Evolutionary conservation across 2,329 filamentous ascomycete species (phyloP).

Genomic region (Aspergillus udagawae): DNA sequence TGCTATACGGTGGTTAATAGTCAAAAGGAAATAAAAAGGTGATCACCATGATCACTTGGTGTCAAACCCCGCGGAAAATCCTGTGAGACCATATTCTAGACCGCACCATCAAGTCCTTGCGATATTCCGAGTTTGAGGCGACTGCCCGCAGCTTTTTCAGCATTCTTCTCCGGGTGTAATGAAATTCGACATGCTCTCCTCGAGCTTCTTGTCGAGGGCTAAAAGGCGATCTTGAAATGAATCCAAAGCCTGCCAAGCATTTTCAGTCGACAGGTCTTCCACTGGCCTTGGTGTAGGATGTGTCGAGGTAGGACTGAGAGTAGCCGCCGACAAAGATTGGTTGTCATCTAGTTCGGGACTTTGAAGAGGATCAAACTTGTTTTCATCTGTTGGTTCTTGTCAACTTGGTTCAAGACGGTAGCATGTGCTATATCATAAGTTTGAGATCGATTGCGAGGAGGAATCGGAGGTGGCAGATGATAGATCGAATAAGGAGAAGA

Average conservation of each 20-base stretch:
- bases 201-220: conserved; percentile 15
- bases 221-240: conserved; percentile 16
- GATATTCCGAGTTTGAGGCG: neutral
- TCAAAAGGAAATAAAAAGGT: neutral
- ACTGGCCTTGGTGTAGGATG: conserved; percentile 11
- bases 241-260: conserved; percentile 14
- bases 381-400: conserved; percentile 17
- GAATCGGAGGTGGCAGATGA: neutral
- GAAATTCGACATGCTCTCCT: conserved; percentile 13
- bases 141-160: neutral
- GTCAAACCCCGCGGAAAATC: neutral
- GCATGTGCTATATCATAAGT: neutral
- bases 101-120: neutral
- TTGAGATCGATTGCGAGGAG: neutral
- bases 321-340: conserved; percentile 14
- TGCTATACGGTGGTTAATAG: neutral
- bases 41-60: neutral
- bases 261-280: neutral
- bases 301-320: conserved; percentile 9
- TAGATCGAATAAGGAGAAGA: conserved; percentile 7
- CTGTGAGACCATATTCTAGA: neutral
- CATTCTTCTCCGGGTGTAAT: conserved; percentile 10
- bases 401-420: conserved; percentile 1
- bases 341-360: conserved; percentile 26
- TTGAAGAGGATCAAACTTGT: conserved; percentile 21